Evolutionary conservation across 805 yeast genomes (phyloP).

Genomic region (Barnettozyma salicaria): DNA sequence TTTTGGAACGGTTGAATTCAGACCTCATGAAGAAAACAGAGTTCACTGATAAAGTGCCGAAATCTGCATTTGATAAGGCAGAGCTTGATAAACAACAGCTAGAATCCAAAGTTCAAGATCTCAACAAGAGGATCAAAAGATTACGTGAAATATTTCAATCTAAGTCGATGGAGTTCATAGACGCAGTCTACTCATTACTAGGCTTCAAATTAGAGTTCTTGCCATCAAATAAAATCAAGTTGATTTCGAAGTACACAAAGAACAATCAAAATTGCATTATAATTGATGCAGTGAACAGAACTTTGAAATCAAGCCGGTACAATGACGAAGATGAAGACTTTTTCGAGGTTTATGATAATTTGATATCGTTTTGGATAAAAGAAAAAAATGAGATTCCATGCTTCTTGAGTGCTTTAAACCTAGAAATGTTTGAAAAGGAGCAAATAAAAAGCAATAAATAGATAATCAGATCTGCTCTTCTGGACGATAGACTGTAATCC

Average conservation of each 20-base stretch:
- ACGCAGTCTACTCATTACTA: slow-evolving; percentile 57
- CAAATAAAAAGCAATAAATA: too few species aligned
- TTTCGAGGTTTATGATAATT: slow-evolving; percentile 37
- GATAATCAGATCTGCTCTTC: too few species aligned
- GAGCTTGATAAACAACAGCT: slow-evolving; percentile 45
- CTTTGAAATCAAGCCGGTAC: slow-evolving; percentile 46
- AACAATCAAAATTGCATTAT: slow-evolving; percentile 41
- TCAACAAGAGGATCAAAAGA: slow-evolving; percentile 47
- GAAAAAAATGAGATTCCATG: slow-evolving; percentile 71
- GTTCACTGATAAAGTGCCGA: slow-evolving; percentile 41
- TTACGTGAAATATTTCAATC: slow-evolving; percentile 50
- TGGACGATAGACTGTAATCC: too few species aligned
- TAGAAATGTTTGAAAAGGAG: slow-evolving; percentile 59
- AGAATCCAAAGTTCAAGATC: slow-evolving; percentile 41
- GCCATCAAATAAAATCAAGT: slow-evolving; percentile 48
- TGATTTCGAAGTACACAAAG: slow-evolving; percentile 40
- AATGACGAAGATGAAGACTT: slow-evolving; percentile 26
- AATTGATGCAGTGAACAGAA: slow-evolving; percentile 50
- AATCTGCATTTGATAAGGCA: slow-evolving; percentile 56
- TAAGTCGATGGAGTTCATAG: slow-evolving; percentile 67
- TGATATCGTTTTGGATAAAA: slow-evolving; percentile 60
- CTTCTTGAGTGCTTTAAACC: slow-evolving; percentile 66
- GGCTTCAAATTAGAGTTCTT: slow-evolving; percentile 72
- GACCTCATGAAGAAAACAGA: slow-evolving; percentile 36
- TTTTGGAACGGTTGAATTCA: slow-evolving; percentile 52